Conservation (phyloP, 1,139 yeast genomes). For the Taphrina betulina region DNA sequence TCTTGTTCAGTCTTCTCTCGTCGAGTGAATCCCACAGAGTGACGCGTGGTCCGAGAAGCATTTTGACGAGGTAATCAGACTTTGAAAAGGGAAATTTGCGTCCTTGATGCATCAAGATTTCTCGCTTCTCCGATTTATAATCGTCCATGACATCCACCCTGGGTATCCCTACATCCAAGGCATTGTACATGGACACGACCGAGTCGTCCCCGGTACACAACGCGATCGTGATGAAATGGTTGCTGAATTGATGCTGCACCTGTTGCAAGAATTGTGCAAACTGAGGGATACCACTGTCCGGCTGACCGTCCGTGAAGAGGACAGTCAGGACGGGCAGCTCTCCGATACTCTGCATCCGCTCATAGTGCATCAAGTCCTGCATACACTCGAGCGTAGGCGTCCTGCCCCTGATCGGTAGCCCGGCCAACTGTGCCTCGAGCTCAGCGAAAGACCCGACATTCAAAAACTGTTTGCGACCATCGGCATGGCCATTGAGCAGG, state of each 20-base stretch:
- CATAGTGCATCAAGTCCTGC: constrained; percentile 23
- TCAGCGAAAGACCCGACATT: constrained; percentile 13
- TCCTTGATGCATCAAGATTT: constrained; percentile 8
- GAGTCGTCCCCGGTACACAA: constrained; percentile 29
- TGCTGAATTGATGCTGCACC: constrained; percentile 5
- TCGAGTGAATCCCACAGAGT: constrained; percentile 26
- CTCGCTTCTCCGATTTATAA: constrained; percentile 9
- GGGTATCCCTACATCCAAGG: constrained; percentile 16
- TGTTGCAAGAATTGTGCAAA: constrained; percentile 6
- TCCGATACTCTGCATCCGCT: constrained; percentile 18
- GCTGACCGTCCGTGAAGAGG: constrained; percentile 30
- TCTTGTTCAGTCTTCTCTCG: constrained; percentile 17
- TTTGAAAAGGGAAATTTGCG: constrained; percentile 25
- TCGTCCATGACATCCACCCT: constrained; percentile 30
- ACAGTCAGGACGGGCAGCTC: constrained; percentile 25
- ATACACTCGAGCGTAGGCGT: constrained; percentile 25
- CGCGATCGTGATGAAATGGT: constrained; percentile 24
- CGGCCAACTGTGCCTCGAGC: constrained; percentile 18
- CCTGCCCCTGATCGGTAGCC: constrained; percentile 24
- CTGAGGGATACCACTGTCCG: constrained; percentile 26
- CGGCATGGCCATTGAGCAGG: constrained; percentile 23
- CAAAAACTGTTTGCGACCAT: constrained; percentile 29
- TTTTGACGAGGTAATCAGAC: constrained; percentile 29
- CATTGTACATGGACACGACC: constrained; percentile 25
- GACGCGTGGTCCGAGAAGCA: constrained; percentile 24